Base-by-base conservation (phyloP, 805 yeast genomes). In the Kuraishia piskuri region DNA sequence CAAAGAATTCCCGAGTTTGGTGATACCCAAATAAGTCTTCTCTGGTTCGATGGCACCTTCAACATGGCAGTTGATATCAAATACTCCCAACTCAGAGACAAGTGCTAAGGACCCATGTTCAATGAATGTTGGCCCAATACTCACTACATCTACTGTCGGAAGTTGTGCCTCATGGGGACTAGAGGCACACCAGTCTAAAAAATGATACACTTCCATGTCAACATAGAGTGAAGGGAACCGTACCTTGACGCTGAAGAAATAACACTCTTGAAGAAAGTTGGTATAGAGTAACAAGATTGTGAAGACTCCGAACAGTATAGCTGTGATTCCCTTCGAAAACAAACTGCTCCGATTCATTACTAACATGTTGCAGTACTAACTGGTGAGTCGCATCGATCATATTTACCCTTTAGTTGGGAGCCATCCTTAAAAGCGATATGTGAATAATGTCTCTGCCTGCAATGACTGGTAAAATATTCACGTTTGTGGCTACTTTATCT, bases 261-360 rank as follows among this genome's bases (percentile, higher is more conserved):
- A 62, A 8, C 57, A 48, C 36, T 65, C 68, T 49, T 65, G 67
- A 21, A 63, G 46, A 52, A 61, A 64, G 50, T 65, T 63, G 2
- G 64, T 59, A 52, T 64, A 65, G 12, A 63, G 55, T 37, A 64
- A 50, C 52, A 63, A 26, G 23, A 58, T 51, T 5, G 63, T 60
- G 50, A 58, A 63, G 22, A 63, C 54, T 7, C 58, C 49, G 64
- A 53, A 50, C 58, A 57, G 24, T 56, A 56, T 57, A 56, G 50
- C 8, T 54, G 55, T 8, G 54, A 10, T 10, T 25, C 7, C 10
- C 31, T 10, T 25, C 31, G 31, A 25, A 25, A 25, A 25, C 31
- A 10, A 25, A 10, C 31, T 25, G 31, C 10, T 25, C 31, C 10
- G 31, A 10, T 25, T 25, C 31, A 25, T 7, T n/a, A n/a, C n/a